Percentiles rank a stretch among this genome's conserved stretches.
These are phyloP conservation scores for Taphrina deformans DNA, from an alignment of 1,139 yeast species.

Conservation along the genomic window DNA sequence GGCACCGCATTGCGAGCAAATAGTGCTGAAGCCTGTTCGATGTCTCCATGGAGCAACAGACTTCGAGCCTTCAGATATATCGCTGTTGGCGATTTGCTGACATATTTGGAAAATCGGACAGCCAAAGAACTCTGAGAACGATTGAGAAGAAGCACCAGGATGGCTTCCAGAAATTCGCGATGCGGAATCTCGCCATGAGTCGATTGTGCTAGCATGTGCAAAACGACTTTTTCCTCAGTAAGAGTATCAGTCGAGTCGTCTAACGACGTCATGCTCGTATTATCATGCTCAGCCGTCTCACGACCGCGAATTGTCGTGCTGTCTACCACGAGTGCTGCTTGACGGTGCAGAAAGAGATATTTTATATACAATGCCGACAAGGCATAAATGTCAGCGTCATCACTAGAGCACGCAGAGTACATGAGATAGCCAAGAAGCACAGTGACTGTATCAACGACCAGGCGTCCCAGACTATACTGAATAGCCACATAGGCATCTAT, in stretches of 20 bases:
- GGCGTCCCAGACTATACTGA: background rate
- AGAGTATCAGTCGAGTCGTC: background rate
- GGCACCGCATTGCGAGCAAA: slow-evolving; percentile 19
- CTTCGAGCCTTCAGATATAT: slow-evolving; percentile 12
- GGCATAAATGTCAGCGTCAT: slow-evolving; percentile 9
- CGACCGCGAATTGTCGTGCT: background rate
- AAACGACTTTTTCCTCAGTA: background rate
- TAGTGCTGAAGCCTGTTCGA: background rate
- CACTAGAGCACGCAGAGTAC: slow-evolving; percentile 2
- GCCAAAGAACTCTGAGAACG: background rate
- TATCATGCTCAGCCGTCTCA: background rate
- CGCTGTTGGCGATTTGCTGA: background rate
- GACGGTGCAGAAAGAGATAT: background rate
- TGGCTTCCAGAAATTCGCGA: slow-evolving; percentile 13
- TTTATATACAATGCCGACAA: slow-evolving; percentile 3
- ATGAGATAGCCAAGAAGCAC: background rate
- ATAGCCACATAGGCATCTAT: slow-evolving; percentile 13
- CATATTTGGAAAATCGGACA: slow-evolving; percentile 1
- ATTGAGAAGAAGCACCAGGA: slow-evolving; percentile 7
- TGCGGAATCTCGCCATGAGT: background rate
- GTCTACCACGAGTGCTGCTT: background rate
- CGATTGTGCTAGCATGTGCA: slow-evolving; percentile 1
- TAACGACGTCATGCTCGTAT: background rate
- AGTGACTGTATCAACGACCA: background rate
- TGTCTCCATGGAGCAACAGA: background rate